Evolutionary conservation across 306 rosid genomes (phyloP), one percentile per base, ranked within the genome.

Genomic region (Medicago ruthenica): DNA sequence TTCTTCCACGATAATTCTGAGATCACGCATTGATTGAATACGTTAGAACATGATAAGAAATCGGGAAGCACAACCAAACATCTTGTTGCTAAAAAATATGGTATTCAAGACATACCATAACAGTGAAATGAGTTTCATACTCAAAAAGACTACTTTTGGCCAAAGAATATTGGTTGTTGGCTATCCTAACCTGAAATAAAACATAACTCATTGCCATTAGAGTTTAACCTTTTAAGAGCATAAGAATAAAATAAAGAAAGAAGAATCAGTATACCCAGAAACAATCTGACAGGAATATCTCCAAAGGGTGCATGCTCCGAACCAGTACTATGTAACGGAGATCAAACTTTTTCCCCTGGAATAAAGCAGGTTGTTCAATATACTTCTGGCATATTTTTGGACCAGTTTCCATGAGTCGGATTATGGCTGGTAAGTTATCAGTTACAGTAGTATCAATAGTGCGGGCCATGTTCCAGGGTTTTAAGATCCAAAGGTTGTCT

Each of bases 401-500:
- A 61, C 98, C 98, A 78, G 98, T 90, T 83, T 95, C 97, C 96
- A 95, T 88, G 75, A 90, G 93, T 75, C 96, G 92, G 83, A 92
- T 90, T 60, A 92, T 89, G 14, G 96, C 87, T 58, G 92, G 77
- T 78, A 89, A 85, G 83, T 86, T 85, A 86, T 90, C 95, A 50
- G 96, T 92, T 45, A 92, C 96, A 41, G 97, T 78, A 22, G 98
- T 95, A 82, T 95, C 98, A 66, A 95, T 95, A 48, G 98, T 95
- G 16, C 97, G 88, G 78, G 97, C 98, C 98, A 95, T 95, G 82
- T 95, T 95, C 98, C 98, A 95, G 15, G 98, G 98, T 85, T 92
- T 95, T 76, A 92, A 75, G 87, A 95, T 92, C 98, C 98, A 95
- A 60, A 90, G 77, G 78, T 92, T 87, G 90, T 90, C 79, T 50